Conservation (phyloP, 148 eudicot species). For the Hydrangea macrophylla region DNA sequence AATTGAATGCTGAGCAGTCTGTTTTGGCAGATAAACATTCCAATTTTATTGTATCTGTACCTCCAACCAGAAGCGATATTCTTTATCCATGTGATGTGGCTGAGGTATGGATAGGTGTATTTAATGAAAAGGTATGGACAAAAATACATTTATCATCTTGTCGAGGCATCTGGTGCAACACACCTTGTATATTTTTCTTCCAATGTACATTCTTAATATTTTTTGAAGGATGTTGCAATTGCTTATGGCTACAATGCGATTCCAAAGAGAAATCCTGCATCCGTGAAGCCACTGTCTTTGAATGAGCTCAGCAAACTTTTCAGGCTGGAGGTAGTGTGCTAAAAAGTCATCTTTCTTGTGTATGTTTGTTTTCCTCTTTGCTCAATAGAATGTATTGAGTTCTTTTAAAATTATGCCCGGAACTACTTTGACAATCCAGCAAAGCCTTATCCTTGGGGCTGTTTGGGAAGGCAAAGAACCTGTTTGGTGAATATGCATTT, state of each 20-base stretch:
- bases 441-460: too few species aligned
- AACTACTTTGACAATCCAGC: too few species aligned
- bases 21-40: slow-evolving; percentile 33
- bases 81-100: slow-evolving; percentile 98
- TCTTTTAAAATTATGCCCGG: too few species aligned
- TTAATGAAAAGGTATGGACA: not conserved
- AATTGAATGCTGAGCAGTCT: slow-evolving; percentile 58
- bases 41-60: slow-evolving; percentile 61
- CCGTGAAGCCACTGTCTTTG: slow-evolving; percentile 68
- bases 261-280: slow-evolving; percentile 69
- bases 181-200: not conserved
- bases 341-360: too few species aligned
- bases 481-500: too few species aligned
- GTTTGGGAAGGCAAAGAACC: too few species aligned
- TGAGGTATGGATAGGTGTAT: slow-evolving; percentile 48
- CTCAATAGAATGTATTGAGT: too few species aligned
- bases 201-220: not conserved
- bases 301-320: slow-evolving; percentile 73
- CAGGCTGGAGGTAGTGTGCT: slow-evolving; percentile 63
- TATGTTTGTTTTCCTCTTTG: too few species aligned
- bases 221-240: slow-evolving; percentile 87
- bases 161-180: not conserved
- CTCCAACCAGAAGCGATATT: slow-evolving; percentile 95
- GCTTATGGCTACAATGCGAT: slow-evolving; percentile 95
- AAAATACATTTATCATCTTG: not conserved